phyloP scores from a whole-genome alignment of 2,329 filamentous ascomycete species.

The Aspergillus unguis region DNA sequence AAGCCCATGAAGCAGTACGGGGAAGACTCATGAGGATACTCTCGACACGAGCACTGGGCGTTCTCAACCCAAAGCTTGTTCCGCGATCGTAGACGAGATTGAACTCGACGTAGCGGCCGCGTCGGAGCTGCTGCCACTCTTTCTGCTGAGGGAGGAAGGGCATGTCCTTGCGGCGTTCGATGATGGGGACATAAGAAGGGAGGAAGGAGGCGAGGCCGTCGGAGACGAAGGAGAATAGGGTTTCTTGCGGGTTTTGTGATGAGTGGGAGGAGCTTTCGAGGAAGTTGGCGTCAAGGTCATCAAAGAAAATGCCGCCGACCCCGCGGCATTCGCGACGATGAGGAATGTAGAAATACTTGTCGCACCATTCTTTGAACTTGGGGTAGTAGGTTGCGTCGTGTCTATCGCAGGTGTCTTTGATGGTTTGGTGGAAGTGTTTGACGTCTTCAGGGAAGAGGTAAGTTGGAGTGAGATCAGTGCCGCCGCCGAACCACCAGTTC shows the following conservation, averaged over 20 bases:
- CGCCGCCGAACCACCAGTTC: slow-evolving; percentile 95
- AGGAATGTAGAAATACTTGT: slow-evolving; percentile 93
- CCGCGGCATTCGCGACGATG: slow-evolving; percentile 85
- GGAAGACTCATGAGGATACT: slow-evolving; percentile 98
- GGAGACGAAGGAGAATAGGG: slow-evolving; percentile 83
- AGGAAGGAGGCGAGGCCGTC: slow-evolving; percentile 83
- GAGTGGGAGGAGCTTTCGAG: slow-evolving; percentile 37
- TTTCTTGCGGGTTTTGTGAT: slow-evolving; percentile 78
- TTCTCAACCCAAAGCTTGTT: slow-evolving; percentile 90
- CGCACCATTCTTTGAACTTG: slow-evolving; percentile 96
- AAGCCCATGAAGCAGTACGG: slow-evolving; percentile 87
- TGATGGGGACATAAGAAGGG: slow-evolving; percentile 84
- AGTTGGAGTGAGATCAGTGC: slow-evolving; percentile 85
- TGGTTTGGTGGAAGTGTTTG: slow-evolving; percentile 89
- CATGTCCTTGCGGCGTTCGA: slow-evolving; percentile 87
- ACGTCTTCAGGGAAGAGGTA: slow-evolving; percentile 98
- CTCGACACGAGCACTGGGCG: slow-evolving; percentile 85
- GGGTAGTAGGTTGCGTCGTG: slow-evolving; percentile 92
- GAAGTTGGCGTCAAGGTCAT: slow-evolving; percentile 73
- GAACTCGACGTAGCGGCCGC: slow-evolving; percentile 97
- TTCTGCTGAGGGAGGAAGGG: slow-evolving; percentile 81
- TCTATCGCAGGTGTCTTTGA: slow-evolving; percentile 89
- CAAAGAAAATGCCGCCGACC: slow-evolving; percentile 96
- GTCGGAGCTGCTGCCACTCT: slow-evolving; percentile 90
- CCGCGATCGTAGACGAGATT: slow-evolving; percentile 96